A percentile compares a stretch with the other conserved stretches of the same genome.
These are phyloP conservation scores for Barbarea vulgaris DNA, from an alignment of 345 rosid species.

Conservation along the genomic window DNA sequence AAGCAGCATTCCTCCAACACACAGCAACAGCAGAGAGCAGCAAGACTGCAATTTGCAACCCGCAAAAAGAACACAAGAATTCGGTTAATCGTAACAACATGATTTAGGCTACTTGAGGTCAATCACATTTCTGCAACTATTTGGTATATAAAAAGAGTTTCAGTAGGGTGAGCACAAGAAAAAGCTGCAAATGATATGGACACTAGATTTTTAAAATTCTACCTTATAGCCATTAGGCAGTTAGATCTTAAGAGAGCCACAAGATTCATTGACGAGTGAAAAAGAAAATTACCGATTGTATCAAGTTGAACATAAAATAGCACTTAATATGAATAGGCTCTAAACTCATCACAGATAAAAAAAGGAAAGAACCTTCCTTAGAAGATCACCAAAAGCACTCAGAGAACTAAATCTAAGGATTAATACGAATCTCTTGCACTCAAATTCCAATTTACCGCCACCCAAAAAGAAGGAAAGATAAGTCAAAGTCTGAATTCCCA, in stretches of 20 bases:
- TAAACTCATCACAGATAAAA: constrained; percentile 11
- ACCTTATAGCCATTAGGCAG: constrained; percentile 1
- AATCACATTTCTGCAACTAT: not conserved
- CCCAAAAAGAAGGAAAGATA: not conserved
- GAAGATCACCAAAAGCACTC: constrained; percentile 12
- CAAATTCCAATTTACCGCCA: constrained; percentile 5
- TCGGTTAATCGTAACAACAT: not conserved
- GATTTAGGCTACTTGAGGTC: constrained; percentile 2
- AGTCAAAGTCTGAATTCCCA: not conserved
- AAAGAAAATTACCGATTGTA: not conserved
- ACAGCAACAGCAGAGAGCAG: constrained; percentile 56
- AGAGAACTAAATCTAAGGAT: constrained; percentile 17
- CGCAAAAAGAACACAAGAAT: no score
- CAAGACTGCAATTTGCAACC: constrained; percentile 48
- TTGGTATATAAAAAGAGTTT: not conserved
- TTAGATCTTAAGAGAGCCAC: not conserved
- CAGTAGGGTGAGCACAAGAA: constrained; percentile 1
- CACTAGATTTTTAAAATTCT: not conserved
- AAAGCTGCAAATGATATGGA: not conserved
- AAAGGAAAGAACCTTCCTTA: not conserved
- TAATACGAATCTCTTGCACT: constrained; percentile 11
- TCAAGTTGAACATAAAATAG: not conserved
- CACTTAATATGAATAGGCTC: not conserved
- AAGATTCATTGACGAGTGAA: not conserved
- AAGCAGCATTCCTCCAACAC: constrained; percentile 56